Conservation (phyloP, 106 monocot species). For the Acorus calamus region DNA sequence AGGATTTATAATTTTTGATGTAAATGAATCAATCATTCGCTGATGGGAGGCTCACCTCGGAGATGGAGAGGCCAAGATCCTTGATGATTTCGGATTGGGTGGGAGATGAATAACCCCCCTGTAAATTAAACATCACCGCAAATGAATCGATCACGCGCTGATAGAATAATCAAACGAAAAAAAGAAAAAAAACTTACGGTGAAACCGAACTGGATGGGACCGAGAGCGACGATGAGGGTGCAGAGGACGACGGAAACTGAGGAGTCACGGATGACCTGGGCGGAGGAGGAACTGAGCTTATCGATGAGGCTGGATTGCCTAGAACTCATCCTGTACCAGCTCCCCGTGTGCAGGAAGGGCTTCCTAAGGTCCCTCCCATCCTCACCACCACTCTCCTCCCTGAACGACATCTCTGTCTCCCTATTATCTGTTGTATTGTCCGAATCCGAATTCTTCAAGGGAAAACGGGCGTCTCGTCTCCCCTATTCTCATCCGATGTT, state of each 20-base stretch:
- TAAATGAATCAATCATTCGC: no score
- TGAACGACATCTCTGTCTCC: constrained; percentile 34
- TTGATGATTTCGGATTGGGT: constrained; percentile 61
- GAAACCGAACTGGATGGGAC: constrained; percentile 97
- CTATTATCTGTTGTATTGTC: no score
- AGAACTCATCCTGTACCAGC: constrained; percentile 92
- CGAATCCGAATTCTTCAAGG: no score
- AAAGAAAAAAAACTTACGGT: constrained; percentile 18
- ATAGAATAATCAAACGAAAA: no score
- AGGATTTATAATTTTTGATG: no score
- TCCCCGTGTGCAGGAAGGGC: constrained; percentile 86
- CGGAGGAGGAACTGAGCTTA: constrained; percentile 53
- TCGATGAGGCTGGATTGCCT: constrained; percentile 70
- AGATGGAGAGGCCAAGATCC: constrained; percentile 70
- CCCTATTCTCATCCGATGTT: no score
- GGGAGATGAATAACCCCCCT: constrained; percentile 77
- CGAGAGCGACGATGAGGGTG: constrained; percentile 88
- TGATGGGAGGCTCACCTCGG: constrained; percentile 32
- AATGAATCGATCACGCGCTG: no score
- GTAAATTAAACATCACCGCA: neutral
- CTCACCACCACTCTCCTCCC: constrained; percentile 46
- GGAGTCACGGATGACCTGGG: constrained; percentile 60
- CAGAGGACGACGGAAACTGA: constrained; percentile 87
- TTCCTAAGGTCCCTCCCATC: constrained; percentile 31
- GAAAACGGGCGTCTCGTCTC: no score